Percentiles rank a stretch among this genome's conserved stretches.
Evolutionary conservation across 305 asterid species (phyloP).

Genomic region (Fraxinus greggii): DNA sequence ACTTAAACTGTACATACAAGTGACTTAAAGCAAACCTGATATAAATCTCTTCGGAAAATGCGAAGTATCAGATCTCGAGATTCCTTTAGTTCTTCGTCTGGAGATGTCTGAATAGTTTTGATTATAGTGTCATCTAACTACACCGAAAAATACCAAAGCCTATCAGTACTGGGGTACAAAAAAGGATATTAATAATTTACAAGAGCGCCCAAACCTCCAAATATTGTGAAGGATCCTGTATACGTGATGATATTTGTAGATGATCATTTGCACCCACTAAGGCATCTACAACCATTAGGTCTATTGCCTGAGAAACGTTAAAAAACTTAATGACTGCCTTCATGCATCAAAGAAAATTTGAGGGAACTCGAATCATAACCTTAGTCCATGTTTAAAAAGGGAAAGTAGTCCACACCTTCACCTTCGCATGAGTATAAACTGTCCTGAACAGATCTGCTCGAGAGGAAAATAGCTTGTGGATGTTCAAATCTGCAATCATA

Average conservation of each 20-base stretch:
- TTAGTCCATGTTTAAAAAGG: neutral
- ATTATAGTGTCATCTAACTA: conserved; percentile 86
- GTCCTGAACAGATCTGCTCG: conserved; percentile 92
- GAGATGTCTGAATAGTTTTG: conserved; percentile 85
- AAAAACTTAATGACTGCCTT: conserved; percentile 11
- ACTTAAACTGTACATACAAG: neutral
- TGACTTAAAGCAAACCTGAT: conserved; percentile 50
- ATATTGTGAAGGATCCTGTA: conserved; percentile 76
- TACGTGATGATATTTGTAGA: conserved; percentile 67
- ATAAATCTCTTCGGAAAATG: conserved; percentile 75
- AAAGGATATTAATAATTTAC: conserved; percentile 18
- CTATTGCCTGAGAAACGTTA: conserved; percentile 65
- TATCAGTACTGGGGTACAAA: conserved; percentile 10
- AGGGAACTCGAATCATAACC: neutral
- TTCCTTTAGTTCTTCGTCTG: conserved; percentile 64
- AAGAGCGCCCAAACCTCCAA: conserved; percentile 66
- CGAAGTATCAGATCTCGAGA: conserved; percentile 83
- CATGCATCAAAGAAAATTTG: neutral
- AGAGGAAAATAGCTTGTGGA: conserved; percentile 80
- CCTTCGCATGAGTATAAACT: conserved; percentile 91
- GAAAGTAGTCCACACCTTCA: neutral
- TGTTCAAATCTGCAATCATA: conserved; percentile 64
- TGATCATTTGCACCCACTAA: conserved; percentile 70
- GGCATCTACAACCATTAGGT: conserved; percentile 89
- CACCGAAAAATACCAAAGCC: conserved; percentile 21